Evolutionary conservation across 495 filamentous ascomycete genomes (phyloP).

Genomic region (Glutinoglossum americanum): DNA sequence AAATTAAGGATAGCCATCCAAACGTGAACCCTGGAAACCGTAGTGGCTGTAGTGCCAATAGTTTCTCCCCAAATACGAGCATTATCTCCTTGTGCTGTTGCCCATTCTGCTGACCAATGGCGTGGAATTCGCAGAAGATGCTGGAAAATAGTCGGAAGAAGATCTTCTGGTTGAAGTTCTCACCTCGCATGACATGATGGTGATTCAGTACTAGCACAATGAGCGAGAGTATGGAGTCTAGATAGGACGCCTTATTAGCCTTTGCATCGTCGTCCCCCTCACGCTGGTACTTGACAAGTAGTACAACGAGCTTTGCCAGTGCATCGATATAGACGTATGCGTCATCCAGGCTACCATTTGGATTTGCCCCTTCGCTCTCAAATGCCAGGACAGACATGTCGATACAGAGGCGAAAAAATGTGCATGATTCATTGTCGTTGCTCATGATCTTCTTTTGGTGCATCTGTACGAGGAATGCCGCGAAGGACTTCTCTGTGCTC

Average conservation of each 20-base stretch:
- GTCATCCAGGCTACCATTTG: conserved; percentile 39
- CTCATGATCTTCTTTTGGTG: conserved; percentile 47
- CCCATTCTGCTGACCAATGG: conserved; percentile 14
- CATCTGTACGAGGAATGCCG: conserved; percentile 69
- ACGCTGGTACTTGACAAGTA: conserved; percentile 48
- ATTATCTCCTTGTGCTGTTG: conserved; percentile 46
- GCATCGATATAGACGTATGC: conserved; percentile 61
- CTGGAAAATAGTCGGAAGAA: conserved; percentile 84
- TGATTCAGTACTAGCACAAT: conserved; percentile 64
- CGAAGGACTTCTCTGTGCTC: conserved; percentile 44
- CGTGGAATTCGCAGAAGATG: conserved; percentile 49
- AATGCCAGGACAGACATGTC: conserved; percentile 57
- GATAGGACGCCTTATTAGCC: conserved; percentile 36
- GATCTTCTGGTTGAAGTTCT: conserved; percentile 66
- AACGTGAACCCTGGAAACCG: conserved; percentile 65
- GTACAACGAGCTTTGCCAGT: conserved; percentile 62
- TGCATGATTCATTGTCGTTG: conserved; percentile 45
- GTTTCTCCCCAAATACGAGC: conserved; percentile 48
- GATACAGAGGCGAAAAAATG: conserved; percentile 65
- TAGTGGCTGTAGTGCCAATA: conserved; percentile 52
- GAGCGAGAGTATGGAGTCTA: conserved; percentile 54
- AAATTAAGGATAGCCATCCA: conserved; percentile 60
- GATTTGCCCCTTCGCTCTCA: conserved; percentile 34
- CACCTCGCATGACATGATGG: conserved; percentile 61
- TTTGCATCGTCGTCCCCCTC: conserved; percentile 35